Evolutionary conservation across 129 eudicot genomes (phyloP), one percentile per base, ranked within the genome.

Genomic region (Silybum marianum): DNA sequence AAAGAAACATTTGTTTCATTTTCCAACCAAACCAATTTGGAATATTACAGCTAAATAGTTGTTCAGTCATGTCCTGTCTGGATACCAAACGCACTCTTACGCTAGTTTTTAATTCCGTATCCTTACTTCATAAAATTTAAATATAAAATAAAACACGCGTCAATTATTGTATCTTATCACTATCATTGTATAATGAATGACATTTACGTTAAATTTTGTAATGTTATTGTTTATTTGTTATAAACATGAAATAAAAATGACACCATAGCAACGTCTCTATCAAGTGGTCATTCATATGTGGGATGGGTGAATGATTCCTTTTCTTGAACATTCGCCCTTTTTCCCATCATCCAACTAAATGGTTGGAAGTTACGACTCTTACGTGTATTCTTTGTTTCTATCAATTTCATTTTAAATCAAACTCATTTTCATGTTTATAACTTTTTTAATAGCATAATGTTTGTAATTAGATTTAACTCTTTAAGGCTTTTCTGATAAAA

Each of bases 291-390:
- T 63, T n/a, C 1, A 26, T n/a, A n/a, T n/a, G n/a, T 26, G 30
- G 79, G 42, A 28, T 76, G 18, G 18, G 62, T 60, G 58, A 76
- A 62, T 60, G 71, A 60, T 76, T 32, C 51, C 28, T 32, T 76
- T 32, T 36, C 72, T 65, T 69, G 73, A 69, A 69, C 73, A 69
- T 69, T 69, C 73, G 39, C 73, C 75, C 66, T 58, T 58, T 58
- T 58, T 3, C 66, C 66, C 66, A 58, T 58, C 66, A 18, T 58
- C 66, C 14, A 71, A 71, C 24, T 71, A 19, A 65, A 71, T 71
- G 75, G 75, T 19, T 71, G 75, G 46, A 40, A 71, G 26, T 71
- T 40, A 36, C 11, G n/a, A 36, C 51, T 19, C 39, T 36, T 30
- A 69, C 34, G 75, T 19, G 51, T n/a, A 71, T 10, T 65, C 5